A percentile compares a stretch with the other conserved stretches of the same genome.
Conservation (phyloP, 768 basidiomycete genomes). For the Termitomyces titanicus region DNA sequence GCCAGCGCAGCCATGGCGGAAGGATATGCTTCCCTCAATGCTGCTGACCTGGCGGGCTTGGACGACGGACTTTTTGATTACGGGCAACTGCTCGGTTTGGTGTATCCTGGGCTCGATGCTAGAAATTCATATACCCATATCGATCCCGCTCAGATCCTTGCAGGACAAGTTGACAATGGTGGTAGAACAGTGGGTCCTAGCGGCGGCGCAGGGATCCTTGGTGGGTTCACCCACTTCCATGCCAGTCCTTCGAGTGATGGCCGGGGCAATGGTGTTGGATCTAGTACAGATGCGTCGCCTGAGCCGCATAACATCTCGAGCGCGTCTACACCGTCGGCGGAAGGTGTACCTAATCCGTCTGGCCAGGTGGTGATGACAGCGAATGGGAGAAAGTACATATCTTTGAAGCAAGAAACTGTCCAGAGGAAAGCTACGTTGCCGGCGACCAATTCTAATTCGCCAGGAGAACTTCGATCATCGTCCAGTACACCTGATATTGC, state of each 20-base stretch:
- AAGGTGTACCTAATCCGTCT: conserved; percentile 34
- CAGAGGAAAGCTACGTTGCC: conserved; percentile 48
- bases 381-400: conserved; percentile 56
- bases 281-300: conserved; percentile 72
- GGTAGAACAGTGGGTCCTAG: conserved; percentile 14
- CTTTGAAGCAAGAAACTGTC: conserved; percentile 56
- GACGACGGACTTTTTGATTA: conserved; percentile 62
- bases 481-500: conserved; percentile 66
- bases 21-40: conserved; percentile 63
- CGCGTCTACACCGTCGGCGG: conserved; percentile 70
- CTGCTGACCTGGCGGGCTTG: conserved; percentile 45
- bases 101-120: conserved; percentile 52
- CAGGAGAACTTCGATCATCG: conserved; percentile 46
- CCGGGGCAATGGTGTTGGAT: conserved; percentile 66
- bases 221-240: conserved; percentile 52
- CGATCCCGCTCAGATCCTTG: conserved; percentile 86
- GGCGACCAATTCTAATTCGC: conserved; percentile 20
- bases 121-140: conserved; percentile 70
- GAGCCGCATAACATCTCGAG: conserved; percentile 67
- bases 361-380: conserved; percentile 21
- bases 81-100: conserved; percentile 61
- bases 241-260: conserved; percentile 81
- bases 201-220: conserved; percentile 31
- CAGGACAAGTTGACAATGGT: conserved; percentile 22
- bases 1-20: conserved; percentile 72